phyloP scores from a whole-genome alignment of 495 filamentous ascomycete genomes.

The Lasiosphaeria miniovina region DNA sequence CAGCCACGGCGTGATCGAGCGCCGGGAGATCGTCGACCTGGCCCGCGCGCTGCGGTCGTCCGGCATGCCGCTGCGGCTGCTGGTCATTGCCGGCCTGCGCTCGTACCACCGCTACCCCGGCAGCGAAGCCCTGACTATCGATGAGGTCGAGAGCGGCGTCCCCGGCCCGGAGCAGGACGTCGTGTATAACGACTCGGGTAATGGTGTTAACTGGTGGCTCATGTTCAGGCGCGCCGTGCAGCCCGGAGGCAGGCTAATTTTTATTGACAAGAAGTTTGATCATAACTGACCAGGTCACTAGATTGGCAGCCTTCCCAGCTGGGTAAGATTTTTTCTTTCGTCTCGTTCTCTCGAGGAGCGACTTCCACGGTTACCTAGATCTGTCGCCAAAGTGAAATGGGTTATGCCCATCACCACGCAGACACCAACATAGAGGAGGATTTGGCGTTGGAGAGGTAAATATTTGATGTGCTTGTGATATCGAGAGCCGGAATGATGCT shows the following conservation, averaged over 20 bases:
- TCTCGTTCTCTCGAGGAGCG: no score
- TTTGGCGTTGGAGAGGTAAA: no score
- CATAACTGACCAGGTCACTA: neutral
- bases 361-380: no score
- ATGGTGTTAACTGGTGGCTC: slow-evolving; percentile 11
- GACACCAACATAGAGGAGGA: no score
- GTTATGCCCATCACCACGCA: no score
- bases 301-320: no score
- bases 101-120: slow-evolving; percentile 1
- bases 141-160: slow-evolving; percentile 6
- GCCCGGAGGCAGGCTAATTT: slow-evolving; percentile 22
- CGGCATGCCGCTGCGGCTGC: slow-evolving; percentile 8
- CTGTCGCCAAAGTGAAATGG: no score
- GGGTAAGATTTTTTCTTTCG: no score
- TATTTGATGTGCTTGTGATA: no score
- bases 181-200: neutral
- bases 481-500: no score
- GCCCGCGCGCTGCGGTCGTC: slow-evolving; percentile 5
- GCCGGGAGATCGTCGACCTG: slow-evolving; percentile 1
- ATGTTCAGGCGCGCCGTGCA: slow-evolving; percentile 16
- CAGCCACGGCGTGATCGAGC: neutral
- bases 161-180: neutral
- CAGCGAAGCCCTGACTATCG: neutral
- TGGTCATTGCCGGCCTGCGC: slow-evolving; percentile 23
- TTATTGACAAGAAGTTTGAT: slow-evolving; percentile 13